These are phyloP conservation scores for Mortierella claussenii DNA, from an alignment of 192 early-diverging fungal species.

Conservation along the genomic window DNA sequence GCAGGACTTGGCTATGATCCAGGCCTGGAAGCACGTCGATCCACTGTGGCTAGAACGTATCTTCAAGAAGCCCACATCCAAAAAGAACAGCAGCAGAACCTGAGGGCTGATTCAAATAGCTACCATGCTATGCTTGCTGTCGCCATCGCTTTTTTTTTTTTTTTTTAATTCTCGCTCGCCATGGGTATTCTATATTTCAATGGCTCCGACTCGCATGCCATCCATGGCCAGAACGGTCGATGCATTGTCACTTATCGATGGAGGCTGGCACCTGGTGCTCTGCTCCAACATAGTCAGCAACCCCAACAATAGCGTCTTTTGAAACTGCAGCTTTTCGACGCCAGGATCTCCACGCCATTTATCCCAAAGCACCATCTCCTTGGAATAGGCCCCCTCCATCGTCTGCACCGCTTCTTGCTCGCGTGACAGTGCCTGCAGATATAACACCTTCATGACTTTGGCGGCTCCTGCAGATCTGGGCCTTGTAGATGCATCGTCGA, in stretches of 20 bases:
- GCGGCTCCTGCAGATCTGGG: background rate
- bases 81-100: no score
- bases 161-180: no score
- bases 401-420: background rate
- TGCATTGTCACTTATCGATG: conserved; percentile 14
- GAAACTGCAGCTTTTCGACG: conserved; percentile 41
- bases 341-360: conserved; percentile 44
- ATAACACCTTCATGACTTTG: conserved; percentile 50
- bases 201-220: conserved; percentile 26
- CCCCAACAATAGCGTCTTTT: conserved; percentile 27
- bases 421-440: conserved; percentile 14
- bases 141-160: no score
- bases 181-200: conserved; percentile 40
- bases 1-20: conserved; percentile 36
- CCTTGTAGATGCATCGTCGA: background rate
- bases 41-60: conserved; percentile 35
- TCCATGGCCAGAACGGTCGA: conserved; percentile 35
- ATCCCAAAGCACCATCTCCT: conserved; percentile 31
- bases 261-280: conserved; percentile 29
- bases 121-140: no score
- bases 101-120: no score
- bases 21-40: conserved; percentile 33
- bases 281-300: conserved; percentile 36
- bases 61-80: conserved; percentile 46
- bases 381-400: background rate